Evolutionary conservation across 2,329 filamentous ascomycete genomes (phyloP), one percentile per base, ranked within the genome.

Genomic region (Penicillium glabrum): DNA sequence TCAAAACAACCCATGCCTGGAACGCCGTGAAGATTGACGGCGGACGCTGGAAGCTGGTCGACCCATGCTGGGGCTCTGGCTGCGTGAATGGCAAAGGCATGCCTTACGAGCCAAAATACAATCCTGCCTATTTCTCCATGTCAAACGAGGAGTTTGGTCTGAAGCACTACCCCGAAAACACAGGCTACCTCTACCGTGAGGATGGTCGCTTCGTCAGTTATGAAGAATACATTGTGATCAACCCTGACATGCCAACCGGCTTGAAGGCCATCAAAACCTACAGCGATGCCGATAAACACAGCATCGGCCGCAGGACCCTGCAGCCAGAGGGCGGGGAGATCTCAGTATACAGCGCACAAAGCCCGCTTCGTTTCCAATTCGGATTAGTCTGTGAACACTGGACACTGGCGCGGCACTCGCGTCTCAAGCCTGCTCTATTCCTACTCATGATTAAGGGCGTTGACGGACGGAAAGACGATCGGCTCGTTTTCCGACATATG

Each of bases 11-110:
- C 1, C 93, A 98, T 73, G 93, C 95, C 0, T 97, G 95, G 95
- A 97, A 96, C 68, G 93, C 90, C 0, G 91, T 97, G 7, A 83
- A 86, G 51, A 91, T 98, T 57, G 93, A 98, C 66, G 84, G 87
- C 26, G 91, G 90, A 2, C 84, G 86, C 62, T 98, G 93, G 93
- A 96, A 97, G 75, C 82, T 98, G 1, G 77, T 98, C 48, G 95
- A 99, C 68, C 76, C 89, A 0, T 98, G 93, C 71, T 99, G 95
- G 95, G 95, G 95, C 39, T 91, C 93, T 0, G 93, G 93, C 2
- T 80, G 85, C 60, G 75, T 96, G 9, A 75, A 80, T 44, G 79
- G 78, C 1, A 58, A 72, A 68, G 80, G 79, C 16, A 75, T 82
- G 55, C 73, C 79, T 1, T 97, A 92, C 75, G 83, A 83, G 44